phyloP scores from a whole-genome alignment of 139 green algal genomes.

The Diplosphaera chodatii region DNA sequence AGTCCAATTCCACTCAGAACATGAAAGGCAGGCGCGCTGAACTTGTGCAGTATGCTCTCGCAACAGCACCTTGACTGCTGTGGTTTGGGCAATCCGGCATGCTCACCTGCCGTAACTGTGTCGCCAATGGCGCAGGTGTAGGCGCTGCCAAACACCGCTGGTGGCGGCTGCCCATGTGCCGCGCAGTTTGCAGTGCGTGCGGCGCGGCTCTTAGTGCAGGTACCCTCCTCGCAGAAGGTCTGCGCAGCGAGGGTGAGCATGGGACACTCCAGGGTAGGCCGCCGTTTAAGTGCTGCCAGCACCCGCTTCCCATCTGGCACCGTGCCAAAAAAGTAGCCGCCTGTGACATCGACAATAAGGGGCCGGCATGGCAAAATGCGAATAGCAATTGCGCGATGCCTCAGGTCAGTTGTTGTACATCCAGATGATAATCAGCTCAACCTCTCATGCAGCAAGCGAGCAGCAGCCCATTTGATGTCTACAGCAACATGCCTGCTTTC shows the following conservation, averaged over 20 bases:
- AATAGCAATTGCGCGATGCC: too few species aligned
- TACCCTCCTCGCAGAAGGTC: not conserved
- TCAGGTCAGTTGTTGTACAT: too few species aligned
- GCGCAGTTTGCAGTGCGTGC: constrained; percentile 16
- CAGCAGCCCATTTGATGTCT: too few species aligned
- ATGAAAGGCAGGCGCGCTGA: too few species aligned
- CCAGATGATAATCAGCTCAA: too few species aligned
- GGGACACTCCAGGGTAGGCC: constrained; percentile 12
- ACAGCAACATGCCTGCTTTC: constrained; percentile 43
- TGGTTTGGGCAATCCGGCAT: too few species aligned
- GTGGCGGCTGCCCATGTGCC: constrained; percentile 47
- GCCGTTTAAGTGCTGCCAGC: constrained; percentile 24
- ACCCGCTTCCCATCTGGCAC: constrained; percentile 69
- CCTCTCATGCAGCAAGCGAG: too few species aligned
- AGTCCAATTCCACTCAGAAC: not conserved
- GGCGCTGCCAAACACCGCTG: constrained; percentile 44
- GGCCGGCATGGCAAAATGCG: too few species aligned
- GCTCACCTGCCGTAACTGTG: constrained; percentile 63
- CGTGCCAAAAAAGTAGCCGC: constrained; percentile 81
- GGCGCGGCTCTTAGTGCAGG: not conserved
- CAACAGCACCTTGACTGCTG: too few species aligned
- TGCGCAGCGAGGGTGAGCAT: constrained; percentile 49
- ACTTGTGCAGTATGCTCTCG: too few species aligned
- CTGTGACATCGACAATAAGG: too few species aligned
- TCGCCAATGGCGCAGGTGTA: constrained; percentile 75